These are phyloP conservation scores for Amanita rubescens DNA, from an alignment of 768 basidiomycete genomes.

Conservation along the genomic window DNA sequence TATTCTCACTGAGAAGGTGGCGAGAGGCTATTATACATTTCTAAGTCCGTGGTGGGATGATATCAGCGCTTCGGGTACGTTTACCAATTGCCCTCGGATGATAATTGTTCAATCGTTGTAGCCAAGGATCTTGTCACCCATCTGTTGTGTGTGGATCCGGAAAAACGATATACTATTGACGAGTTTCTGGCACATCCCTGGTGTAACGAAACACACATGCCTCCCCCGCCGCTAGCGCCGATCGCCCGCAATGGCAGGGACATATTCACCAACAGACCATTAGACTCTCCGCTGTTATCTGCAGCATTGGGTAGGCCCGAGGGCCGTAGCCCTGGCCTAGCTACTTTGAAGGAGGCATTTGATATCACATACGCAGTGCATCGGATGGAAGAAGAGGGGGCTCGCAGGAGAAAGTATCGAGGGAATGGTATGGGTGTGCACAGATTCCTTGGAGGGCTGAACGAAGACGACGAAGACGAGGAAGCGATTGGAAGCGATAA, in stretches of 20 bases:
- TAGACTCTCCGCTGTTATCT: slow-evolving; percentile 89
- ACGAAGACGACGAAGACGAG: slow-evolving; percentile 84
- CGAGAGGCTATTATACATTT: slow-evolving; percentile 95
- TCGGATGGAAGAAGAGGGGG: slow-evolving; percentile 98
- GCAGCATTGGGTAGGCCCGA: slow-evolving; percentile 69
- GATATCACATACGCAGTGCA: slow-evolving; percentile 99
- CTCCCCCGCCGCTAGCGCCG: slow-evolving; percentile 63
- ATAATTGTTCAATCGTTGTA: slow-evolving; percentile 20
- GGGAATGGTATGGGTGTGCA: slow-evolving; percentile 72
- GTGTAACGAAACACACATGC: slow-evolving; percentile 67
- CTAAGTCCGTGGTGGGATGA: slow-evolving; percentile 99
- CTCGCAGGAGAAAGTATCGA: slow-evolving; percentile 74
- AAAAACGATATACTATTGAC: slow-evolving; percentile 94
- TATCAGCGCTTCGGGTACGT: slow-evolving; percentile 69
- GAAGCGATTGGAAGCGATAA: slow-evolving; percentile 17
- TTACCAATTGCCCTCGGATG: neutral
- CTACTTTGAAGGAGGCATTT: slow-evolving; percentile 94
- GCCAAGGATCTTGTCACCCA: slow-evolving; percentile 96
- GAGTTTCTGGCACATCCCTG: slow-evolving; percentile 97
- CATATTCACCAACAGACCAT: slow-evolving; percentile 30
- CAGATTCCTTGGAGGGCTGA: slow-evolving; percentile 78
- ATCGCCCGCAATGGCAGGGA: slow-evolving; percentile 30
- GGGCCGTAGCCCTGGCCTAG: slow-evolving; percentile 86
- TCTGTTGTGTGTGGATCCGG: slow-evolving; percentile 90
- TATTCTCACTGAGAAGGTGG: slow-evolving; percentile 97